Base-by-base conservation (phyloP, 257 asterid species). In the Ajuga chamaepitys region DNA sequence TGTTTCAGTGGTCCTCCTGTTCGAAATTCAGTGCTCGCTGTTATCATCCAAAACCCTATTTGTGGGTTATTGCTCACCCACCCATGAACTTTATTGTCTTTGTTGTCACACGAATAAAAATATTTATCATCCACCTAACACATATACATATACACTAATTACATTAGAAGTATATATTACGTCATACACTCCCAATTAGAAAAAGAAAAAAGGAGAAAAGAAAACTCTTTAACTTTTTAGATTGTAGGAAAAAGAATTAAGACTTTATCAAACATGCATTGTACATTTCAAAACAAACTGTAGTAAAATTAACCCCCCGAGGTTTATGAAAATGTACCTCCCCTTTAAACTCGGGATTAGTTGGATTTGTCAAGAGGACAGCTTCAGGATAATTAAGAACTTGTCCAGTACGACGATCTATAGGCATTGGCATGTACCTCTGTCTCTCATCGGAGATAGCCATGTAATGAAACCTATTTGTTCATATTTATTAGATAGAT, bases 91-190 rank as follows among this genome's bases (percentile, higher is more conserved):
- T 64, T 28, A 57, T 52, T 83, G 68, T 84, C 95, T 66, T 77
- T 71, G 75, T 79, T 67, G 5, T 88, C 84, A 20, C 81, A 64
- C 8, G 92, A 66, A 76, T 82, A 88, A 3, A 78, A 50, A 38
- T 88, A 88, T 65, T 88, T 88, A 61, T 86, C 96, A 37, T 88
- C 92, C 62, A 88, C 96, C 96, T 88, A 35, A 10, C 16, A 18
- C 10, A 5, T 28, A 5, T 40, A 62, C 56, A 40, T 42, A 11
- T 9, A 9, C 9, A n/a, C 34, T 34, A 22, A 40, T 40, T 16
- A 45, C 38, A 38, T 2, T 13, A 53, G n/a, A 28, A 2, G 34
- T 5, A 28, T 28, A 28, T 28, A 28, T 28, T 2, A 28, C 5
- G 5, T 2, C 34, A 28, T 2, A 28, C 34, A 28, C 34, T 28